phyloP scores from a whole-genome alignment of 805 yeast genomes.

The Wickerhamomyces subpelliculosus region DNA sequence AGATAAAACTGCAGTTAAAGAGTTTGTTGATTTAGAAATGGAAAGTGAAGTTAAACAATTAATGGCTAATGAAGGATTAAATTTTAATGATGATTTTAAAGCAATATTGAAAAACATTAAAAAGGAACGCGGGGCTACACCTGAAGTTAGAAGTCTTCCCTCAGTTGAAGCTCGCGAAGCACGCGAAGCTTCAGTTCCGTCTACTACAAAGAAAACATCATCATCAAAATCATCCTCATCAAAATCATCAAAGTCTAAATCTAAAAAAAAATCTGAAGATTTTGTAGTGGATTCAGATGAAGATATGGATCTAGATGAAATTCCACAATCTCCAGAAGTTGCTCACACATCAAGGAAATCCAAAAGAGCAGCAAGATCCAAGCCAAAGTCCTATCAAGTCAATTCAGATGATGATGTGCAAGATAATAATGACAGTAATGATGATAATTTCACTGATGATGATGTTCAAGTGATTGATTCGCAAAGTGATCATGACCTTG shows the following conservation, averaged over 20 bases:
- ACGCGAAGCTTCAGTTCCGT: too few relatives aligned
- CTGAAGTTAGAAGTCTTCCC: too few relatives aligned
- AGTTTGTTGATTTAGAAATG: conserved; percentile 51
- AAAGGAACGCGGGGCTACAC: conserved; percentile 13
- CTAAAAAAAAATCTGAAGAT: conserved; percentile 1
- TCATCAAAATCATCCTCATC: neutral
- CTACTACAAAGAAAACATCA: too few relatives aligned
- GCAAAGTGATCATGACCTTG: neutral
- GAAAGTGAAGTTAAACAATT: conserved; percentile 24
- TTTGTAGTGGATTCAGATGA: conserved; percentile 1
- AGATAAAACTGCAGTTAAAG: conserved; percentile 66
- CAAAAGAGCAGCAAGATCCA: neutral
- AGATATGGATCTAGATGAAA: neutral
- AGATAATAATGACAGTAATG: conserved; percentile 5
- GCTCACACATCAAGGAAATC: neutral
- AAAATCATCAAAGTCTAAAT: neutral
- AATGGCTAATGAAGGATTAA: conserved; percentile 25
- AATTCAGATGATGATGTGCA: conserved; percentile 20
- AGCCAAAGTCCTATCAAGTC: conserved; percentile 17
- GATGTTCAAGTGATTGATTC: neutral
- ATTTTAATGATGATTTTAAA: conserved; percentile 31
- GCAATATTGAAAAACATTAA: conserved; percentile 33
- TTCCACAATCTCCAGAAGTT: neutral
- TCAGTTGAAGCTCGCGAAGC: too few relatives aligned
- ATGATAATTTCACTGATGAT: neutral